Base-by-base conservation (phyloP, 2,329 filamentous ascomycete genomes). In the Colletotrichum kahawae region DNA sequence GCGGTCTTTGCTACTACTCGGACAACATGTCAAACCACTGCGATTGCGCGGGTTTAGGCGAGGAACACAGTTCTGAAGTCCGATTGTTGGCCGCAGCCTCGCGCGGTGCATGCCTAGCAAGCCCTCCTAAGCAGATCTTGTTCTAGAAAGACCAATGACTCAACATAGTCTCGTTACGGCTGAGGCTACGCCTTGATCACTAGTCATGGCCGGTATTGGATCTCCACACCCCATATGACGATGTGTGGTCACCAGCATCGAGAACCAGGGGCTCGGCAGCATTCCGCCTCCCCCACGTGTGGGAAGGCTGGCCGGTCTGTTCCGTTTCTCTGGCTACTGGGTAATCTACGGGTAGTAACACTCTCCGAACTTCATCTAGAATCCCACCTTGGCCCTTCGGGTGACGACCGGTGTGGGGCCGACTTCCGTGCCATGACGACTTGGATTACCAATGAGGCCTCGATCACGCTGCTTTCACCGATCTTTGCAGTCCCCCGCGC, bases 351-450 rank as follows among this genome's bases (percentile, higher is more conserved):
- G 63, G 24, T 67, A 27, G 63, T 5, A 69, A 6, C n/a, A 21
- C 36, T 31, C 24, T 12, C 68, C 31, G n/a, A 60, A 59, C 1
- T 34, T 34, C 29, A 21, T 43, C 43, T 18, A 59, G 21, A 48
- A 67, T 67, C 67, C 68, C 62, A 64, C 63, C 13, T 36, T 33
- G 57, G n/a, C 2, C 18, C 56, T 36, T 59, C 43, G 56, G 29
- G 29, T 43, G 29, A 51, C 57, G 24, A 63, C 64, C 69, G 63
- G 43, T 27, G 72, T 36, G 69, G 72, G 72, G 69, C 69, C 69
- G 69, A 72, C 57, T 38, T 72, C 29, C 29, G 48, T 29, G 21
- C 33, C 59, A 75, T 67, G 72, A 75, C 56, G 69, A 64, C 29
- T n/a, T 36, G 62, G 34, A 36, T 38, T 64, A 33, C 72, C 63